These are phyloP conservation scores for Amanita thiersii DNA, from an alignment of 768 basidiomycete genomes.

Conservation along the genomic window DNA sequence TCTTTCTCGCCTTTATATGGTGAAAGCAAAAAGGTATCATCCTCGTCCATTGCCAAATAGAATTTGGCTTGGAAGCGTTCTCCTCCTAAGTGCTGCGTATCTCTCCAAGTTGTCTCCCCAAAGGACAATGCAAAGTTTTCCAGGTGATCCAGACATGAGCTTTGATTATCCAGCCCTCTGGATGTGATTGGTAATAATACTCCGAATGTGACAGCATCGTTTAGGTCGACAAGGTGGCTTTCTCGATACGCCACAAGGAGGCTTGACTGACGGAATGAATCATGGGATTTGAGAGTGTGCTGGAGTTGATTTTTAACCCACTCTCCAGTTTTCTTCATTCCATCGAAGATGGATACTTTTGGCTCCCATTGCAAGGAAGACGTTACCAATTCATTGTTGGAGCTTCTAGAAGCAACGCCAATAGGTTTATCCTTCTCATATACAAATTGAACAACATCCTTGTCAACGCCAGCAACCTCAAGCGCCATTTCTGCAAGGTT, in stretches of 20 bases:
- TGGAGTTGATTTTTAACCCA: constrained; percentile 39
- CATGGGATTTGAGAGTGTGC: not conserved
- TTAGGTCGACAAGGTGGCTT: constrained; percentile 33
- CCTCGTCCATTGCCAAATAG: constrained; percentile 46
- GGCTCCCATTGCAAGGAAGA: constrained; percentile 34
- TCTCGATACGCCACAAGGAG: constrained; percentile 17
- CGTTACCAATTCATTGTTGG: constrained; percentile 33
- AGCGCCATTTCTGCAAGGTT: constrained; percentile 35
- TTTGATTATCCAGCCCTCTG: constrained; percentile 24
- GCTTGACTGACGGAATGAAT: not conserved
- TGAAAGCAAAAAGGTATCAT: constrained; percentile 32
- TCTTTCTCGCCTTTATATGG: constrained; percentile 7
- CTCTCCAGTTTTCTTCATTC: constrained; percentile 35
- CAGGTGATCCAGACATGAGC: constrained; percentile 34
- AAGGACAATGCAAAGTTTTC: constrained; percentile 34
- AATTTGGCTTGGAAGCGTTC: constrained; percentile 28
- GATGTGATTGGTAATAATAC: constrained; percentile 55
- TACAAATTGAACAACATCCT: constrained; percentile 18
- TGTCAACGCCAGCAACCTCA: constrained; percentile 19
- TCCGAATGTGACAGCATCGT: constrained; percentile 31
- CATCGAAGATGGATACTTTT: constrained; percentile 28
- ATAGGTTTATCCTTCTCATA: constrained; percentile 23
- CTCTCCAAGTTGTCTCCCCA: constrained; percentile 35
- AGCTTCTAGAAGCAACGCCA: constrained; percentile 45
- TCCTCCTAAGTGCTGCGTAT: constrained; percentile 23